Evolutionary conservation across 768 basidiomycete genomes (phyloP).

Genomic region (Galerina sulciceps): DNA sequence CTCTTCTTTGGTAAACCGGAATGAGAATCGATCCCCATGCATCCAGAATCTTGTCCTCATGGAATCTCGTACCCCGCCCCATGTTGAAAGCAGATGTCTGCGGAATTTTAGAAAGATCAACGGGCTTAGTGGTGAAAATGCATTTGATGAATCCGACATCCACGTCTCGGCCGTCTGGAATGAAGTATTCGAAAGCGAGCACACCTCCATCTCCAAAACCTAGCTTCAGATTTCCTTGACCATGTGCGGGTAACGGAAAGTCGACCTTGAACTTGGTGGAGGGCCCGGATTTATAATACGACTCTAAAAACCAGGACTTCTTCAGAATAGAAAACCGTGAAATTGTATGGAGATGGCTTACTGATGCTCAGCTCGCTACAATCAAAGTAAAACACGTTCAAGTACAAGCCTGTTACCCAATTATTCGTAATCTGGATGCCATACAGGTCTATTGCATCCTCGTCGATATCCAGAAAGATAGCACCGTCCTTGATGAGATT

Average conservation of each 20-base stretch:
- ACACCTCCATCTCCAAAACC: slow-evolving; percentile 35
- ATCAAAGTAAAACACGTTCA: slow-evolving; percentile 32
- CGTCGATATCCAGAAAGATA: slow-evolving; percentile 18
- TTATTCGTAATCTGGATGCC: slow-evolving; percentile 30
- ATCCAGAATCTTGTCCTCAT: background rate
- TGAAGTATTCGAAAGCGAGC: slow-evolving; percentile 23
- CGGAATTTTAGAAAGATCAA: slow-evolving; percentile 30
- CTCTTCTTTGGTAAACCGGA: slow-evolving; percentile 5
- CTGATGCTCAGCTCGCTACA: slow-evolving; percentile 31
- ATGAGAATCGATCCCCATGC: slow-evolving; percentile 5
- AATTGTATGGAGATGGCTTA: slow-evolving; percentile 1
- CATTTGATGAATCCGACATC: slow-evolving; percentile 41
- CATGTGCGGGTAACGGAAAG: background rate
- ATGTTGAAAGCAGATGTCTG: slow-evolving; percentile 29
- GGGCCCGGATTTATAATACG: background rate
- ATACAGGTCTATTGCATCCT: slow-evolving; percentile 4
- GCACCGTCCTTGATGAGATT: slow-evolving; percentile 24
- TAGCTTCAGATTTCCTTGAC: slow-evolving; percentile 23
- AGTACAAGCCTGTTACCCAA: slow-evolving; percentile 21
- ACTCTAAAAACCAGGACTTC: background rate
- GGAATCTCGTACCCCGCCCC: background rate
- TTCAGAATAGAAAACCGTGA: background rate
- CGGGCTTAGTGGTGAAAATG: slow-evolving; percentile 31
- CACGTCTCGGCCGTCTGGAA: slow-evolving; percentile 19
- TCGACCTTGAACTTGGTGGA: background rate